Evolutionary conservation across 2,329 filamentous ascomycete genomes (phyloP), one percentile per base, ranked within the genome.

Genomic region (Nannizzia gypsea): DNA sequence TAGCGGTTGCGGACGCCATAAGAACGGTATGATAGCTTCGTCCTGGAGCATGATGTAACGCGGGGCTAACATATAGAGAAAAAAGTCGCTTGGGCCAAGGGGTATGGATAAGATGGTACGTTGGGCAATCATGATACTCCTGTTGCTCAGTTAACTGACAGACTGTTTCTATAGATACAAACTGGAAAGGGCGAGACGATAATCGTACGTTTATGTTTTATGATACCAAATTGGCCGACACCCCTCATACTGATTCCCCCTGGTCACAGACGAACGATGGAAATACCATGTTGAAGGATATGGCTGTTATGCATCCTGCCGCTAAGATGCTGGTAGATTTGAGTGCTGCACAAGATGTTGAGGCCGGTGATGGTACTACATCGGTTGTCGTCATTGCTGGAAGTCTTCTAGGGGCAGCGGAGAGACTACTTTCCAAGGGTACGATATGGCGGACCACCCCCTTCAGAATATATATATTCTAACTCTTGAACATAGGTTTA

Each of bases 301-400:
- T 99, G 93, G 88, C 89, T 66, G 93, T 99, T 66, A 90, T 99
- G 87, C 93, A 99, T 73, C 93, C 93, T n/a, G 95, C 95, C 56
- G 93, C 93, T 57, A 96, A 96, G 80, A 99, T 99, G 93, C 82
- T 99, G 67, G 93, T 99, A 70, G 91, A 99, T 75, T 83, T 99
- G 64, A 95, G 92, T 69, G 89, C 93, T 66, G 93, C 93, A 66
- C 93, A 99, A 75, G 93, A 99, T 79, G 90, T 99, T 63, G 93
- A 99, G 76, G 93, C 93, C 64, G 93, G 93, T 77, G 93, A 99
- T 74, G 95, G 93, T 69, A 99, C 93, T 60, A 99, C 93, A 38
- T 97, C 92, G 2, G 93, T 99, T 26, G 93, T 99, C 31, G 93
- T 99, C 66, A 96, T 99, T 76, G 93, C 90, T 68, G 95, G 93